These are phyloP conservation scores for Penicillium sp. DNA, from an alignment of 2,329 filamentous ascomycete species.

Conservation along the genomic window DNA sequence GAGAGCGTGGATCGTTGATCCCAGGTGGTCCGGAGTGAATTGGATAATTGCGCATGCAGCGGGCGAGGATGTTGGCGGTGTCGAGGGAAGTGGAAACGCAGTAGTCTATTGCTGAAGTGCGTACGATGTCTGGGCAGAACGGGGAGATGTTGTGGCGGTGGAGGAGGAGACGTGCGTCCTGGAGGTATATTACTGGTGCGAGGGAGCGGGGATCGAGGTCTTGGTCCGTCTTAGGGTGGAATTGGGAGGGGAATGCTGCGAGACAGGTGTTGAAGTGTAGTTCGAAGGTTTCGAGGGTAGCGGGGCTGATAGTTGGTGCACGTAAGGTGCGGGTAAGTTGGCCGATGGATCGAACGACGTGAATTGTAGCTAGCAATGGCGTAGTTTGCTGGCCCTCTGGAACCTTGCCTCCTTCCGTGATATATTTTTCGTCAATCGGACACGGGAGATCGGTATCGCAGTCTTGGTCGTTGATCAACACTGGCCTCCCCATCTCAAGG, in stretches of 20 bases:
- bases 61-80: conserved; percentile 72
- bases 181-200: conserved; percentile 72
- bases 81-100: conserved; percentile 74
- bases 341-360: conserved; percentile 75
- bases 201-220: conserved; percentile 72
- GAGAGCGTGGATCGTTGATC: conserved; percentile 51
- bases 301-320: conserved; percentile 63
- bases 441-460: conserved; percentile 81
- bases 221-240: conserved; percentile 65
- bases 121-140: conserved; percentile 62
- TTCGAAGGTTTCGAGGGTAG: conserved; percentile 75
- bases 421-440: conserved; percentile 71
- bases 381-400: conserved; percentile 57
- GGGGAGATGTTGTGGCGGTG: conserved; percentile 86
- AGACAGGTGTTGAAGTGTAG: conserved; percentile 75
- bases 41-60: conserved; percentile 53
- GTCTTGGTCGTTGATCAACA: conserved; percentile 81
- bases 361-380: conserved; percentile 74
- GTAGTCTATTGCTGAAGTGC: conserved; percentile 70
- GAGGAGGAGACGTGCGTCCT: conserved; percentile 79
- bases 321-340: conserved; percentile 70
- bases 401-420: conserved; percentile 51
- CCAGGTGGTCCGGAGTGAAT: conserved; percentile 12
- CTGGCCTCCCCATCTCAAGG: conserved; percentile 75
- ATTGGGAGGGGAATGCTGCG: conserved; percentile 70